These are phyloP conservation scores for Micromonas pusilla DNA, from an alignment of 139 green algal genomes.

Conservation along the genomic window DNA sequence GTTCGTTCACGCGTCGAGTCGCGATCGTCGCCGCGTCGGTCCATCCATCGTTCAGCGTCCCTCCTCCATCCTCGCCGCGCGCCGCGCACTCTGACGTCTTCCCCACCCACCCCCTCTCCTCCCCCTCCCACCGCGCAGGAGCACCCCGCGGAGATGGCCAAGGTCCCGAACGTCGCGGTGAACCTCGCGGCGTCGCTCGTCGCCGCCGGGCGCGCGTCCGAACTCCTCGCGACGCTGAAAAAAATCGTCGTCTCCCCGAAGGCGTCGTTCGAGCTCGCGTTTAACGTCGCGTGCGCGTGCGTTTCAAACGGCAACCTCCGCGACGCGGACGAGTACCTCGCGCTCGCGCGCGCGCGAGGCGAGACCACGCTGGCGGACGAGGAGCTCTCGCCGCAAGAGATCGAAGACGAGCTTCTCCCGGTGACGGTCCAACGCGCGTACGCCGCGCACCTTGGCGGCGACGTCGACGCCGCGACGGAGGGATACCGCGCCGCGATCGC, in stretches of 20 bases:
- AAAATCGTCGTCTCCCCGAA: slow-evolving; percentile 22
- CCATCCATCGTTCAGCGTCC: too few species aligned
- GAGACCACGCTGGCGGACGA: slow-evolving; percentile 78
- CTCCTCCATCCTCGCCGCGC: too few species aligned
- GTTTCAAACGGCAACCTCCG: slow-evolving; percentile 46
- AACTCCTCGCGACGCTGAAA: background rate
- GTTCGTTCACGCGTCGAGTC: too few species aligned
- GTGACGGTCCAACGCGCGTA: slow-evolving; percentile 73
- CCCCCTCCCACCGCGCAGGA: too few species aligned
- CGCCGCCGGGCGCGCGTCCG: background rate
- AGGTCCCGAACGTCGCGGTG: slow-evolving; percentile 59
- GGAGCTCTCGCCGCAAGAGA: slow-evolving; percentile 71
- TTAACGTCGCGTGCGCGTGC: slow-evolving; percentile 70
- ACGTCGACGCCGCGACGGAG: slow-evolving; percentile 41
- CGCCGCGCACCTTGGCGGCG: slow-evolving; percentile 47
- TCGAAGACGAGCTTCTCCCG: slow-evolving; percentile 75
- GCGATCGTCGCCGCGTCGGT: too few species aligned
- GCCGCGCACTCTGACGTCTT: too few species aligned
- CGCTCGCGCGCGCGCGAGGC: slow-evolving; percentile 50
- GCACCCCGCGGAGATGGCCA: slow-evolving; percentile 34
- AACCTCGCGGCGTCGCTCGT: background rate
- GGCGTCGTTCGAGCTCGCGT: slow-evolving; percentile 72
- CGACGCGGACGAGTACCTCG: slow-evolving; percentile 64
- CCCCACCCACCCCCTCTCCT: too few species aligned
- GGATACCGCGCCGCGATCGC: slow-evolving; percentile 11